phyloP scores from a whole-genome alignment of 2,329 filamentous ascomycete species.

The Teratosphaeria gauchensis region DNA sequence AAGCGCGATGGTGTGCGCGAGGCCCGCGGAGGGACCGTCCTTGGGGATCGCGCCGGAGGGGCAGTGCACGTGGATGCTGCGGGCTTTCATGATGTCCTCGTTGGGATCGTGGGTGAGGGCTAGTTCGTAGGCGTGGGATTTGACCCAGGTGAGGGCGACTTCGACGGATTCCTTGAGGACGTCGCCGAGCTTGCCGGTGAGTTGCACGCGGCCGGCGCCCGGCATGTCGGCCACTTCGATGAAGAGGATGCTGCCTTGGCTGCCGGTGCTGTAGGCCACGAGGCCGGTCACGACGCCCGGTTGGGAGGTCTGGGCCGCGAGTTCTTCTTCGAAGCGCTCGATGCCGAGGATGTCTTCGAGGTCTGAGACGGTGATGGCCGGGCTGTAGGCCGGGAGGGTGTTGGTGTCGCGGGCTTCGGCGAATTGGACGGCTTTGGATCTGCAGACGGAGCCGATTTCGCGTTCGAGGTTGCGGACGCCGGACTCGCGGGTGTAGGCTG shows the following conservation, averaged over 20 bases:
- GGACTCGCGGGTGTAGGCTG: constrained; percentile 90
- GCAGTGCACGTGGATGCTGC: constrained; percentile 92
- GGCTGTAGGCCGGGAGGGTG: constrained; percentile 55
- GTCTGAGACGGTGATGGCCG: constrained; percentile 65
- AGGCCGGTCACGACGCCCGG: constrained; percentile 93
- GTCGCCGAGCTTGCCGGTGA: constrained; percentile 92
- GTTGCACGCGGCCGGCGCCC: constrained; percentile 79
- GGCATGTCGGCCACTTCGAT: constrained; percentile 98
- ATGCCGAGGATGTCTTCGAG: constrained; percentile 86
- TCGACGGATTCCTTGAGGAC: constrained; percentile 96
- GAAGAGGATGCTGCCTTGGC: constrained; percentile 92
- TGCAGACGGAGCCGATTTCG: constrained; percentile 88
- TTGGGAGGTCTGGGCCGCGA: constrained; percentile 70
- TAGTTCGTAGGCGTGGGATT: constrained; percentile 85
- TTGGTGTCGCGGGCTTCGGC: constrained; percentile 77
- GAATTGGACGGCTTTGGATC: constrained; percentile 89
- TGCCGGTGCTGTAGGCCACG: constrained; percentile 85
- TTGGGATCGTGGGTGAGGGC: constrained; percentile 70
- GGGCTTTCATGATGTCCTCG: constrained; percentile 91
- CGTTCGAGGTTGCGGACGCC: constrained; percentile 94
- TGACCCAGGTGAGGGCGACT: constrained; percentile 93
- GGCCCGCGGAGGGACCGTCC: constrained; percentile 73
- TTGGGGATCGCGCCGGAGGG: constrained; percentile 92
- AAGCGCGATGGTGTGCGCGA: constrained; percentile 87
- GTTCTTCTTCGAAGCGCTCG: constrained; percentile 89